Evolutionary conservation across 2,329 filamentous ascomycete species (phyloP).

Genomic region (Delphinella strobiligena): DNA sequence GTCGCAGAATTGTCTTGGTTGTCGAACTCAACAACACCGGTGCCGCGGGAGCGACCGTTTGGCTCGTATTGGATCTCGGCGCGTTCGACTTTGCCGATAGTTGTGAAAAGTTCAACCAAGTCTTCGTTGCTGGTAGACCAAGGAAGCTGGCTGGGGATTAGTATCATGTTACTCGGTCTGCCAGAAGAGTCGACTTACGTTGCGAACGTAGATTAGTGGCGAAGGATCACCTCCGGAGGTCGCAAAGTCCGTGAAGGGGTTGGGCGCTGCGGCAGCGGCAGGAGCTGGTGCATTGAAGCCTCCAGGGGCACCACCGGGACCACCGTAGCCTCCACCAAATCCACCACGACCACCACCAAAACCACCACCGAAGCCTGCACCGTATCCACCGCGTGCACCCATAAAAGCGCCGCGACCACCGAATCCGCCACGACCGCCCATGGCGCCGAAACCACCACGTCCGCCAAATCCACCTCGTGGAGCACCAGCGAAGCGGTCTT

Average conservation of each 20-base stretch:
- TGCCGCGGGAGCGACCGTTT: constrained; percentile 87
- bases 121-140: constrained; percentile 99
- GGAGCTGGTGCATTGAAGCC: constrained; percentile 37
- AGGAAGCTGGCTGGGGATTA: constrained; percentile 53
- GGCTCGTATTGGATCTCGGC: constrained; percentile 99
- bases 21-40: constrained; percentile 93
- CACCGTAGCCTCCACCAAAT: constrained; percentile 23
- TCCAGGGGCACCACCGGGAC: constrained; percentile 21
- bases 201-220: constrained; percentile 87
- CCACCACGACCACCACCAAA: constrained; percentile 29
- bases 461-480: constrained; percentile 27
- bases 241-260: constrained; percentile 88
- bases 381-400: constrained; percentile 45
- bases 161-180: too few species aligned
- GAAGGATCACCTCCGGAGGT: constrained; percentile 75
- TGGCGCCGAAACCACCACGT: constrained; percentile 27
- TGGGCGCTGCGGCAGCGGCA: constrained; percentile 49
- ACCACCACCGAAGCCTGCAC: constrained; percentile 26
- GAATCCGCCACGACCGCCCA: constrained; percentile 18
- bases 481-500: constrained; percentile 77
- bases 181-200: constrained; percentile 60
- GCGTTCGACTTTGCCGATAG: constrained; percentile 94
- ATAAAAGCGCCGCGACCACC: constrained; percentile 32
- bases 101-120: constrained; percentile 89
- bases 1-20: constrained; percentile 74